Conservation (phyloP, 805 yeast genomes). For the Wickerhamomyces mucosus region DNA sequence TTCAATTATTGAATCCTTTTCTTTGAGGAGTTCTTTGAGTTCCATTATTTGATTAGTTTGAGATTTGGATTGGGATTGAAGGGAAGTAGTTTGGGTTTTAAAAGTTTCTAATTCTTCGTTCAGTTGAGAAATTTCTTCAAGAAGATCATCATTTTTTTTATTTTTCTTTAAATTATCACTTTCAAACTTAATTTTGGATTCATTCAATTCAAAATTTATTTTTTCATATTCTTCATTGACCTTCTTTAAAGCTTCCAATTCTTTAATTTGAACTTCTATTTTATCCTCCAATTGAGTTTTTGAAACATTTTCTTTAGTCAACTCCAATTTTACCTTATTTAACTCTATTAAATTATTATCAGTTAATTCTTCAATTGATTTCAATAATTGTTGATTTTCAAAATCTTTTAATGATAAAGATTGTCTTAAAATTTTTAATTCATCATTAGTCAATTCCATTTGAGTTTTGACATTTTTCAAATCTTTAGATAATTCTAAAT, state of each 20-base stretch:
- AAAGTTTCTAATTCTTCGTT: neutral
- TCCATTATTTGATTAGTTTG: conserved; percentile 1
- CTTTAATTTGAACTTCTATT: conserved; percentile 1
- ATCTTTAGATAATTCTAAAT: conserved; percentile 4
- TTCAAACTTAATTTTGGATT: neutral
- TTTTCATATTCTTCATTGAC: neutral
- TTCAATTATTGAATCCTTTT: neutral
- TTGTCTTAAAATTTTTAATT: conserved; percentile 10
- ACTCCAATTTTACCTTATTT: conserved; percentile 3
- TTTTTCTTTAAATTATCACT: neutral
- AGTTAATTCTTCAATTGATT: conserved; percentile 7
- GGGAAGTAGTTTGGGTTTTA: neutral
- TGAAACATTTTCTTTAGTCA: conserved; percentile 15
- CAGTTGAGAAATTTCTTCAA: neutral
- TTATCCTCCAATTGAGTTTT: conserved; percentile 6
- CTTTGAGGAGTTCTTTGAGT: neutral
- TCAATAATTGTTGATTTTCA: conserved; percentile 5
- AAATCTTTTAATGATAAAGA: conserved; percentile 8
- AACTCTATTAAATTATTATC: conserved; percentile 2
- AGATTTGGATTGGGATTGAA: neutral
- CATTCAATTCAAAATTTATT: neutral
- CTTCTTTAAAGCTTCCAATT: neutral
- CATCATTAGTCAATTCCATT: conserved; percentile 8
- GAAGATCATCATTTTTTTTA: neutral
- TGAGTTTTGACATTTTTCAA: conserved; percentile 8